phyloP scores from a whole-genome alignment of 495 filamentous ascomycete genomes.

The Podospora pseudocomata region DNA sequence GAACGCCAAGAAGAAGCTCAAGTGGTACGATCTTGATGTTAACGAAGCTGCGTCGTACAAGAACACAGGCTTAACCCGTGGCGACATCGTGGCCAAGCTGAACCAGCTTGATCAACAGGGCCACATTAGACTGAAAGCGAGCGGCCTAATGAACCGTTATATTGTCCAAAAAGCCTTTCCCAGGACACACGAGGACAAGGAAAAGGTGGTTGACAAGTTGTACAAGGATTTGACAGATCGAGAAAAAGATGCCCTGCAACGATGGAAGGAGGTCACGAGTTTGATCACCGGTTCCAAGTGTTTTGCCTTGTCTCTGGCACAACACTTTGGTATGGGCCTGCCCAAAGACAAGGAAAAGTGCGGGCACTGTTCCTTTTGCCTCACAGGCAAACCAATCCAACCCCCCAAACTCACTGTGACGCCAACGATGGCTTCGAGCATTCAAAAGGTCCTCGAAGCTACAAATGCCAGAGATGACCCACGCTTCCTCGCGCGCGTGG shows the following conservation, averaged over 20 bases:
- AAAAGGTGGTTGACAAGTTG: conserved; percentile 39
- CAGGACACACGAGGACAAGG: conserved; percentile 31
- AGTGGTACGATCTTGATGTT: conserved; percentile 44
- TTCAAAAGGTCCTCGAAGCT: conserved; percentile 39
- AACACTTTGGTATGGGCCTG: conserved; percentile 53
- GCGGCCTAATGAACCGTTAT: conserved; percentile 49
- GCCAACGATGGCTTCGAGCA: conserved; percentile 32
- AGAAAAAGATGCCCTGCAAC: conserved; percentile 47
- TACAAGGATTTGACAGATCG: conserved; percentile 46
- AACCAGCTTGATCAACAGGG: conserved; percentile 45
- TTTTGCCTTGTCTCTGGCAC: conserved; percentile 46
- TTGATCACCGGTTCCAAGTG: conserved; percentile 48
- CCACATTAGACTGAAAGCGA: conserved; percentile 44
- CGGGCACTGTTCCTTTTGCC: conserved; percentile 53
- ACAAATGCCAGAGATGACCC: conserved; percentile 51
- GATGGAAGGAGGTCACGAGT: conserved; percentile 46
- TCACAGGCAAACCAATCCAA: conserved; percentile 38
- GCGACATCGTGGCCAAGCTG: conserved; percentile 48
- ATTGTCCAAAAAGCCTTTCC: conserved; percentile 47
- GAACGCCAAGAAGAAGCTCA: conserved; percentile 27
- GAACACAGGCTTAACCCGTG: conserved; percentile 26
- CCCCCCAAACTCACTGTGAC: conserved; percentile 25
- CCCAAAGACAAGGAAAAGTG: conserved; percentile 41
- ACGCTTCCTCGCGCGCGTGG: conserved; percentile 51
- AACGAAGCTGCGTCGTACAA: conserved; percentile 26